A percentile compares a stretch with the other conserved stretches of the same genome.
phyloP scores from a whole-genome alignment of 2,329 filamentous ascomycete genomes.

The Cytospora paraplurivora region DNA sequence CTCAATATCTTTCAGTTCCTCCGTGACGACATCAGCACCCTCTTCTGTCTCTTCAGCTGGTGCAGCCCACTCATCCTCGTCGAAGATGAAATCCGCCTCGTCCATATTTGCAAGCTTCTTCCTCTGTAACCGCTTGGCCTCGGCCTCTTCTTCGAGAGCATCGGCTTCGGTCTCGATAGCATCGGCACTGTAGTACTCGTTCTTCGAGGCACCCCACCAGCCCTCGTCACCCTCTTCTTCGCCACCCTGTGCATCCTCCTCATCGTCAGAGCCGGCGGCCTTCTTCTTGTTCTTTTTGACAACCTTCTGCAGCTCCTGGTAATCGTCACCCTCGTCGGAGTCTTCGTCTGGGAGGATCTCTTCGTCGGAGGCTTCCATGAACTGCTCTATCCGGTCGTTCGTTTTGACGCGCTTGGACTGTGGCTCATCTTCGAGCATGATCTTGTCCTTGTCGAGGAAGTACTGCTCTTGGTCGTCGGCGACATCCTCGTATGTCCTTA shows the following conservation, averaged over 20 bases:
- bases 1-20: constrained; percentile 81
- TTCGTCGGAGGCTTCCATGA: constrained; percentile 63
- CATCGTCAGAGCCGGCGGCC: constrained; percentile 64
- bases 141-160: constrained; percentile 87
- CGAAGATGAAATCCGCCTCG: constrained; percentile 90
- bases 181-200: constrained; percentile 93
- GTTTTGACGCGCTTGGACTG: constrained; percentile 76
- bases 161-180: constrained; percentile 63
- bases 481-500: constrained; percentile 76
- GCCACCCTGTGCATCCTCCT: constrained; percentile 47
- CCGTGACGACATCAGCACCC: constrained; percentile 69
- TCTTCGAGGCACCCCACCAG: constrained; percentile 85
- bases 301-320: constrained; percentile 28
- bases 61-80: constrained; percentile 82
- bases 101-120: constrained; percentile 89
- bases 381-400: constrained; percentile 65
- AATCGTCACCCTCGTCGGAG: constrained; percentile 33
- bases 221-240: constrained; percentile 62
- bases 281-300: constrained; percentile 44
- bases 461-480: constrained; percentile 95
- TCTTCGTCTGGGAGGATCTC: constrained; percentile 47
- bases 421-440: constrained; percentile 81
- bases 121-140: constrained; percentile 84
- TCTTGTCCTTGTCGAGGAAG: constrained; percentile 81
- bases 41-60: constrained; percentile 53